phyloP scores from a whole-genome alignment of 345 rosid genomes.

The Heritiera fomes region DNA sequence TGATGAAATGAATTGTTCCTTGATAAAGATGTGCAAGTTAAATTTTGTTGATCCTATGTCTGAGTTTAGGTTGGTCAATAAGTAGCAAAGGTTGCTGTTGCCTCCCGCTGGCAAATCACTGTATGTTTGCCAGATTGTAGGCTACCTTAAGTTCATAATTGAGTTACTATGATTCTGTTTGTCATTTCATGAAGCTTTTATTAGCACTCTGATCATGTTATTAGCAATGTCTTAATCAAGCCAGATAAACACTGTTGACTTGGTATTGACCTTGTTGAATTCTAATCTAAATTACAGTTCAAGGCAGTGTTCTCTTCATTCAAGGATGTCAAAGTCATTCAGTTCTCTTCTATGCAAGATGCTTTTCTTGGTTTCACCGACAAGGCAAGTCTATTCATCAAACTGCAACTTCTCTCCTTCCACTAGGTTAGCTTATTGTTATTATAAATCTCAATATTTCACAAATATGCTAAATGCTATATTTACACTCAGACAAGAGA shows the following conservation, averaged over 20 bases:
- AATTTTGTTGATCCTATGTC: neutral
- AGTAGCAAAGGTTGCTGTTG: neutral
- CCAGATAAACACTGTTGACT: neutral
- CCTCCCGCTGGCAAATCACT: neutral
- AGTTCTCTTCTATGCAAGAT: constrained; percentile 85
- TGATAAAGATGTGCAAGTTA: neutral
- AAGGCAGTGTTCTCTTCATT: constrained; percentile 64
- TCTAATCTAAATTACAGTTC: constrained; percentile 47
- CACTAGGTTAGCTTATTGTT: neutral
- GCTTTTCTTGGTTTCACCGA: constrained; percentile 75
- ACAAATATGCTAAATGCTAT: constrained; percentile 22
- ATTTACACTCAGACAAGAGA: constrained; percentile 53
- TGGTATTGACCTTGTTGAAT: neutral
- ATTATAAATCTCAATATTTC: neutral
- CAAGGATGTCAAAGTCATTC: constrained; percentile 75
- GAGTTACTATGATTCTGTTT: neutral
- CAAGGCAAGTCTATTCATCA: constrained; percentile 51
- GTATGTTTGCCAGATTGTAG: neutral
- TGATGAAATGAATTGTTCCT: neutral
- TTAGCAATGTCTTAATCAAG: neutral
- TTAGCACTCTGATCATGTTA: neutral
- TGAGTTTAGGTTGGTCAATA: neutral
- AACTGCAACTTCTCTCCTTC: neutral
- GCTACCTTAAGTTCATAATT: neutral
- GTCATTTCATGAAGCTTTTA: neutral